Conservation (phyloP, 164 flowering plant species). For the Amborella trichopoda region DNA sequence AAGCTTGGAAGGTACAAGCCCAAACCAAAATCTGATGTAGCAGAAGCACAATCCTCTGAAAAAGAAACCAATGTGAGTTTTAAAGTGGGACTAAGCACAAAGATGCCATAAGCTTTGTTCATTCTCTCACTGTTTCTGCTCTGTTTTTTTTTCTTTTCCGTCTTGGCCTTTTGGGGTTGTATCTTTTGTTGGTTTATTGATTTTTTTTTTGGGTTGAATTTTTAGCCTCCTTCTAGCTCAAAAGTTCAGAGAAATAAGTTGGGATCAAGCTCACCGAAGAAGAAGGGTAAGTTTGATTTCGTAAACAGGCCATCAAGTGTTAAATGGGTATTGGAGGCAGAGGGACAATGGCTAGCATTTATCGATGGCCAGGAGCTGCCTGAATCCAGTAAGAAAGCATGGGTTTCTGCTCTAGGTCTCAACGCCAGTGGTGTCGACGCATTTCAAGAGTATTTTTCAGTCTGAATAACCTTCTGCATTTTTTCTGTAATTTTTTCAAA, state of each 20-base stretch:
- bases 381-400: conserved; percentile 2
- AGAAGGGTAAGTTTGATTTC: conserved; percentile 2
- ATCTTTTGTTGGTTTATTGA: no score
- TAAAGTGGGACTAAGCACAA: no score
- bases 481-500: no score
- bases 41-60: not conserved
- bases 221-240: no score
- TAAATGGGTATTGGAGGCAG: conserved; percentile 2
- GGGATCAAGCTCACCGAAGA: conserved; percentile 3
- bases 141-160: no score
- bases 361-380: conserved; percentile 3
- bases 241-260: no score
- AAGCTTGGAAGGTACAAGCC: conserved; percentile 4
- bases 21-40: not conserved
- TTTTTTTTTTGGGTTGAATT: no score
- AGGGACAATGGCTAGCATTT: conserved; percentile 1
- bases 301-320: conserved; percentile 3
- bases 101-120: no score
- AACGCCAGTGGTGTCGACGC: not conserved
- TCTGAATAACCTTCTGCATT: not conserved
- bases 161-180: no score
- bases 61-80: not conserved
- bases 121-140: no score
- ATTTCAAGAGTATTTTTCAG: conserved; percentile 1
- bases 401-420: not conserved